Evolutionary conservation across 192 early-diverging fungal genomes (phyloP).

Genomic region (Rhizophlyctis rosea): DNA sequence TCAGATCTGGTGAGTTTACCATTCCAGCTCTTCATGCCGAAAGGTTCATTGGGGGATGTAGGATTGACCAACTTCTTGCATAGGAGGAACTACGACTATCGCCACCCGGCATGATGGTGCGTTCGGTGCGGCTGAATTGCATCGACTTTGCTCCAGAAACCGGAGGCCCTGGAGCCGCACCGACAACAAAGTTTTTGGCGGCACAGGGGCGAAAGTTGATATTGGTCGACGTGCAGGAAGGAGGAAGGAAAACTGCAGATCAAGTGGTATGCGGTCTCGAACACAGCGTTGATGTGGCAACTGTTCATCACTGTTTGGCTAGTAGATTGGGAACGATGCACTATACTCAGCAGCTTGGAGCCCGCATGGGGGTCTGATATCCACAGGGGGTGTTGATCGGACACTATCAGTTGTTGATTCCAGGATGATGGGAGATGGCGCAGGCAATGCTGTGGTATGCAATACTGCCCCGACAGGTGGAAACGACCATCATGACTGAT

Average conservation of each 20-base stretch:
- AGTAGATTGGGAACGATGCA: constrained; percentile 35
- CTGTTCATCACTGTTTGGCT: too few species aligned
- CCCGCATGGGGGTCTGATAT: constrained; percentile 43
- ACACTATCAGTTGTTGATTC: constrained; percentile 38
- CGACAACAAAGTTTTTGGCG: constrained; percentile 31
- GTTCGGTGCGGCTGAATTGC: constrained; percentile 30
- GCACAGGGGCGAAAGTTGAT: constrained; percentile 26
- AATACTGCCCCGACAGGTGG: background rate
- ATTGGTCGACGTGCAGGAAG: too few species aligned
- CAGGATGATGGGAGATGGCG: constrained; percentile 28
- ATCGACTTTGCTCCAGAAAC: constrained; percentile 37
- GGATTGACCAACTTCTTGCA: too few species aligned
- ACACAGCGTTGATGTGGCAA: too few species aligned
- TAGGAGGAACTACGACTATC: constrained; percentile 24
- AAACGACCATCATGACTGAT: background rate
- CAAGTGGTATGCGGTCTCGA: too few species aligned
- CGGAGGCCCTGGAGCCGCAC: background rate
- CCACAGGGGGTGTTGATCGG: constrained; percentile 37
- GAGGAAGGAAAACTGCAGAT: too few species aligned
- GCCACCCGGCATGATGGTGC: constrained; percentile 31
- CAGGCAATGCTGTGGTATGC: background rate
- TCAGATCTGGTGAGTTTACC: constrained; percentile 6
- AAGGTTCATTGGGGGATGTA: too few species aligned
- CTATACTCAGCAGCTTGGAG: constrained; percentile 34
- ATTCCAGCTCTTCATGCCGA: background rate